Evolutionary conservation across 176 grass and related monocot genomes (phyloP), one percentile per base, ranked within the genome.

Genomic region (Sorghum bicolor): DNA sequence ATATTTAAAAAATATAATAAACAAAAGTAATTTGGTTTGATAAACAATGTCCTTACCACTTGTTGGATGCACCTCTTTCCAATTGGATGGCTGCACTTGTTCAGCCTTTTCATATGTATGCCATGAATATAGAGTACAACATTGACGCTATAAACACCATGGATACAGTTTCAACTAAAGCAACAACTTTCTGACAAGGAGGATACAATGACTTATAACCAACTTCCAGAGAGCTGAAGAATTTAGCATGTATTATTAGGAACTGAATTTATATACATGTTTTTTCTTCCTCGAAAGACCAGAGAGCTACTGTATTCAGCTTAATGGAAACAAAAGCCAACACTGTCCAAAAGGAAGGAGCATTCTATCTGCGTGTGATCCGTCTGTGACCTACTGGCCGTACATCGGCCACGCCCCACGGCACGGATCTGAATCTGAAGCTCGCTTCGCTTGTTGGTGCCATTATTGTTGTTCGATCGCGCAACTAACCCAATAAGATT

Each of bases 361-460:
- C 52, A 48, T 41, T 39, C 24, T 67, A 70, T 87, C 79, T 62
- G 37, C 11, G 10, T 61, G 3, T n/a, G 71, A 87, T 76, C n/a
- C 24, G 72, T 20, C 34, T 82, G 79, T 30, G 64, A 26, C 71
- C 40, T 26, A 47, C 82, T 40, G 45, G 48, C 77, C 63, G 70
- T 76, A 89, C 57, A 41, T 78, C 24, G 4, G 1, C 48, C 48
- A 52, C 17, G 5, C 5, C 6, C 4, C 13, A 11, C 22, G 26
- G 3, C 29, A 38, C 45, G 22, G 75, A 80, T 80, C 76, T 76
- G 76, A 80, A 85, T 85, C 82, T 53, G 64, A 61, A 85, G 31
- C 38, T 50, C n/a, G n/a, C n/a, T n/a, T n/a, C n/a, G n/a, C n/a
- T 11, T 24, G 53, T 58, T 58, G 53, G 1, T 24, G 14, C 2